Evolutionary conservation across 1,139 yeast genomes (phyloP).

Genomic region (Suhomyces bribrorum): DNA sequence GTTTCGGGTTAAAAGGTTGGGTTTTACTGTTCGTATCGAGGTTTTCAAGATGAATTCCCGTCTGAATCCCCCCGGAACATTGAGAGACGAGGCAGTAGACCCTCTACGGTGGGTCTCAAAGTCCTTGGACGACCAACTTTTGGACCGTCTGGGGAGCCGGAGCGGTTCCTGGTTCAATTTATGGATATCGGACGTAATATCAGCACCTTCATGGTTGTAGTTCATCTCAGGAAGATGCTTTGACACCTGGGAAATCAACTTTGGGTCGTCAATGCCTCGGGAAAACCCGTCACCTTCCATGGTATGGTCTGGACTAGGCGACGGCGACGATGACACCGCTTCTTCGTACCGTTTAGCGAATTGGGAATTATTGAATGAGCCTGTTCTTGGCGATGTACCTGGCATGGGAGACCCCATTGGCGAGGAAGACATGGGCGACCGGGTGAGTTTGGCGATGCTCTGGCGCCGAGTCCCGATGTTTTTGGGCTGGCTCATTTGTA

Average conservation of each 20-base stretch:
- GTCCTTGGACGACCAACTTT: conserved; percentile 29
- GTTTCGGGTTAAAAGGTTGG: conserved; percentile 61
- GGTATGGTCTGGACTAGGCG: conserved; percentile 9
- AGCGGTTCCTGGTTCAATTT: conserved; percentile 15
- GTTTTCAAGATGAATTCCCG: conserved; percentile 57
- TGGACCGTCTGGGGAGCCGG: conserved; percentile 22
- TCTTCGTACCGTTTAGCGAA: conserved; percentile 12
- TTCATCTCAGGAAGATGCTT: conserved; percentile 31
- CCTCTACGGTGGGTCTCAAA: conserved; percentile 44
- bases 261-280: conserved; percentile 28
- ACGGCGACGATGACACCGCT: conserved; percentile 12
- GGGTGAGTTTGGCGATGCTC: conserved; percentile 17
- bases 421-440: conserved; percentile 16
- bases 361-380: conserved; percentile 8
- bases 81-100: conserved; percentile 64
- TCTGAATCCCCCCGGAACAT: conserved; percentile 81
- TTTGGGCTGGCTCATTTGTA: conserved; percentile 9
- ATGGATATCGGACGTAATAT: conserved; percentile 25
- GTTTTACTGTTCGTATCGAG: conserved; percentile 28
- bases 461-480: conserved; percentile 12
- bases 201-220: conserved; percentile 22
- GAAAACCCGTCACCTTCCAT: conserved; percentile 19
- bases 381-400: conserved; percentile 8
- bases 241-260: conserved; percentile 25
- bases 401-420: conserved; percentile 3